These are phyloP conservation scores for Thelonectria discophora DNA, from an alignment of 2,329 filamentous ascomycete species.

Conservation along the genomic window DNA sequence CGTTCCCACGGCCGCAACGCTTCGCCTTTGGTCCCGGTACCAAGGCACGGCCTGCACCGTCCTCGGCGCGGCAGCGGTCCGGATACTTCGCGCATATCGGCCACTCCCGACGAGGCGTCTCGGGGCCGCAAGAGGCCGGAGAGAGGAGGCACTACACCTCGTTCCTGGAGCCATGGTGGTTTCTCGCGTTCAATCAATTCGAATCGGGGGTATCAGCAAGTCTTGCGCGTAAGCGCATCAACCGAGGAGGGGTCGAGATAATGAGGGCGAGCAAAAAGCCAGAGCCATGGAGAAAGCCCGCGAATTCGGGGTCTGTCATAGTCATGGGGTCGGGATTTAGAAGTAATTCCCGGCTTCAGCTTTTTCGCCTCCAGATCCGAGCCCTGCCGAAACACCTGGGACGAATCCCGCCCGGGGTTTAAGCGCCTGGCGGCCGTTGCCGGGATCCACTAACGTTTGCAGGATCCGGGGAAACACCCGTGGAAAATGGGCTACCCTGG, in stretches of 20 bases:
- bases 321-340: constrained; percentile 40
- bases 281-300: constrained; percentile 34
- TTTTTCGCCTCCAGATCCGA: constrained; percentile 28
- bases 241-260: constrained; percentile 8
- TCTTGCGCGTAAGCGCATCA: constrained; percentile 25
- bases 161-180: constrained; percentile 33
- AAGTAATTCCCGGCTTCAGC: constrained; percentile 37
- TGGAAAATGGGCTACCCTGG: constrained; percentile 29
- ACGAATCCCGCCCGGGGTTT: constrained; percentile 32
- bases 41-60: constrained; percentile 14
- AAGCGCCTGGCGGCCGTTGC: constrained; percentile 32
- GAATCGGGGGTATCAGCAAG: background rate
- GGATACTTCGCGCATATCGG: constrained; percentile 33
- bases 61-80: constrained; percentile 34
- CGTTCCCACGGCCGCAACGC: constrained; percentile 8
- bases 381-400: constrained; percentile 24
- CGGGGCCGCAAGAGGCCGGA: constrained; percentile 28
- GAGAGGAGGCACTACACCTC: constrained; percentile 30
- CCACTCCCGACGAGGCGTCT: constrained; percentile 27
- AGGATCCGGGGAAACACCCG: constrained; percentile 9
- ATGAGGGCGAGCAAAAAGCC: constrained; percentile 24
- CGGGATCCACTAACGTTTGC: constrained; percentile 29
- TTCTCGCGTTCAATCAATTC: constrained; percentile 15
- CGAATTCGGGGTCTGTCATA: constrained; percentile 37
- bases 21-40: constrained; percentile 17